Evolutionary conservation across 2,329 filamentous ascomycete genomes (phyloP), one percentile per base, ranked within the genome.

Genomic region (Calonectria pseudoturangicola): DNA sequence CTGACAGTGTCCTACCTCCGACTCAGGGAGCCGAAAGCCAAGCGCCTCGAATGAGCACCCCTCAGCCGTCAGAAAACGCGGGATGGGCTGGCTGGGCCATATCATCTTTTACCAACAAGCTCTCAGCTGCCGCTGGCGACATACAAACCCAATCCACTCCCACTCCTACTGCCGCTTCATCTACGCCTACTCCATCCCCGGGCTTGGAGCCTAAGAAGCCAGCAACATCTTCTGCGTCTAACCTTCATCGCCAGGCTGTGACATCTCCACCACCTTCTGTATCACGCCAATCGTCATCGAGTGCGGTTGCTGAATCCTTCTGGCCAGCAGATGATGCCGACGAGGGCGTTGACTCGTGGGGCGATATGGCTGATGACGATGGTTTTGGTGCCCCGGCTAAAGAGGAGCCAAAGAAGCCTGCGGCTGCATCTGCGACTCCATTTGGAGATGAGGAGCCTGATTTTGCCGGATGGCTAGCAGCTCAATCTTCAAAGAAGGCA

Each of bases 1-100:
- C 96, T 2, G 96, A 98, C 64, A 95, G 91, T 0, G 92, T 89
- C 0, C 85, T 98, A 2, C 94, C 95, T 45, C 90, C 94, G 0
- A 88, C 92, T 21, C 87, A 87, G 28, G 84, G 89, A 16, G 85
- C 89, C 3, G 83, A 88, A 15, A 86, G 86, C 5, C 86, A 85
- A 25, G 89, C 90, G 0, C 93, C 94, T 1, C 91, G 95, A 41
- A 97, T 98, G 88, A 92, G 93, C 74, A 97, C 94, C 1, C 93
- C 95, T 1, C 93, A 95, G 73, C 86, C 89, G 2, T 92, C 92
- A 3, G 89, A 89, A 4, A 80, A 73, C 45, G 82, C 79, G 6
- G 80, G 83, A 21, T 98, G 97, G 97, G 92, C 97, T 1, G 97
- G 97, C 15, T 99, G 97, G 97, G 97, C 97, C 1, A 98, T 99